Base-by-base conservation (phyloP, 305 asterid genomes). In the Lippia alba region DNA sequence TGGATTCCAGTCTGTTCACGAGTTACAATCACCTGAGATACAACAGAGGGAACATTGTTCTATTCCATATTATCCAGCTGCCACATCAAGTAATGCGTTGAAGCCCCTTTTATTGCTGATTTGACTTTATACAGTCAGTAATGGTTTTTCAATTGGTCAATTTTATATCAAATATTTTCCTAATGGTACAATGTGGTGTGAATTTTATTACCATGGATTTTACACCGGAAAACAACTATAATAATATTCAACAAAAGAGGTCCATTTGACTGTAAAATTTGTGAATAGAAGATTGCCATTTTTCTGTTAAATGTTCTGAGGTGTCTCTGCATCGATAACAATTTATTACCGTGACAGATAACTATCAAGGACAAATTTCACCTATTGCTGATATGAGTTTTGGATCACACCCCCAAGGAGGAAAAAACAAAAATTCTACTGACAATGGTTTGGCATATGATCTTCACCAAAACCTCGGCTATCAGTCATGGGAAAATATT, bases 401-500 rank as follows among this genome's bases (percentile, higher is more conserved):
- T 78, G 74, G 72, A 82, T 77, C 87, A 56, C 44, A 72, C 41
- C 39, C 77, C 16, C 82, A 59, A 15, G 86, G 82, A 70, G 88
- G 70, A 63, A 75, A 67, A 53, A 79, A 54, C 53, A 78, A 62
- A 77, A 79, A 19, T 58, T 24, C 76, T 51, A 9, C 50, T 24
- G 72, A 77, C 77, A 73, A 63, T 75, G 83, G 83, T 71, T 73
- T 74, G 66, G 44, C 82, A 2, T 86, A 82, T 82, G 78, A 82
- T 60, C 78, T 85, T 58, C 75, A 70, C 55, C 78, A 72, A 36
- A 71, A 73, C 67, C 75, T 79, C 67, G 91, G 74, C 78, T 80
- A 82, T 65, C 78, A 84, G 56, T 70, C 93, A 40, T 87, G 95
- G 95, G 83, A 77, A 55, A 82, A 75, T 67, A 72, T 75, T 63